phyloP scores from a whole-genome alignment of 345 rosid genomes.

The Arabis hirsuta region DNA sequence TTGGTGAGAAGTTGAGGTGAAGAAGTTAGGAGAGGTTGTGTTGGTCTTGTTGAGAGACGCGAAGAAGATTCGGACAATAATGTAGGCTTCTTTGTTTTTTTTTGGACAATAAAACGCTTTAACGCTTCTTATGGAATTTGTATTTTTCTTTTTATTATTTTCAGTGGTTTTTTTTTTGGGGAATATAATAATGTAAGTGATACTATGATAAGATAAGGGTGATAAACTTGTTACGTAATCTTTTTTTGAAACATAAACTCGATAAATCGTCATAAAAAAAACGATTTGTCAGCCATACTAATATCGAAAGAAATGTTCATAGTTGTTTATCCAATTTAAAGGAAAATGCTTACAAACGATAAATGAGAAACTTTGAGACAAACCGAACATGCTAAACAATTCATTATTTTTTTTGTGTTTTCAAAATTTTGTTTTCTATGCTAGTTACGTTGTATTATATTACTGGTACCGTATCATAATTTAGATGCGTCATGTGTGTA shows the following conservation, averaged over 20 bases:
- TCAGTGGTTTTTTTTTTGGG: neutral
- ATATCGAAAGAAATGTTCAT: neutral
- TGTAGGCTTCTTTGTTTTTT: conserved; percentile 7
- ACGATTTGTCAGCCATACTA: neutral
- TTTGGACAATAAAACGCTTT: neutral
- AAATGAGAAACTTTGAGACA: no score
- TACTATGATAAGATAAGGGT: neutral
- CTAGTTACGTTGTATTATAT: no score
- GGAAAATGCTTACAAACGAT: no score
- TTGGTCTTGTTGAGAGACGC: conserved; percentile 33
- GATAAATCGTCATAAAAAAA: neutral
- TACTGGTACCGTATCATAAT: no score
- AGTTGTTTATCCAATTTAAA: no score
- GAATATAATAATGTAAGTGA: neutral
- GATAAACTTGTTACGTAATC: neutral
- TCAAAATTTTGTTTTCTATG: no score
- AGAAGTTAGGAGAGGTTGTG: conserved; percentile 29
- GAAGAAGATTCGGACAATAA: conserved; percentile 41
- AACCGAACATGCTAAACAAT: no score
- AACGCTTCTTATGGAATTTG: conserved; percentile 22
- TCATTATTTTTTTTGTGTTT: no score
- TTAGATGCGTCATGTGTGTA: no score
- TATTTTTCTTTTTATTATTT: neutral
- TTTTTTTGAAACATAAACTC: neutral
- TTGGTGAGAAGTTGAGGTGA: conserved; percentile 14